phyloP scores from a whole-genome alignment of 1,284 basidiomycete genomes.

The Afroboletus lepidellus region DNA sequence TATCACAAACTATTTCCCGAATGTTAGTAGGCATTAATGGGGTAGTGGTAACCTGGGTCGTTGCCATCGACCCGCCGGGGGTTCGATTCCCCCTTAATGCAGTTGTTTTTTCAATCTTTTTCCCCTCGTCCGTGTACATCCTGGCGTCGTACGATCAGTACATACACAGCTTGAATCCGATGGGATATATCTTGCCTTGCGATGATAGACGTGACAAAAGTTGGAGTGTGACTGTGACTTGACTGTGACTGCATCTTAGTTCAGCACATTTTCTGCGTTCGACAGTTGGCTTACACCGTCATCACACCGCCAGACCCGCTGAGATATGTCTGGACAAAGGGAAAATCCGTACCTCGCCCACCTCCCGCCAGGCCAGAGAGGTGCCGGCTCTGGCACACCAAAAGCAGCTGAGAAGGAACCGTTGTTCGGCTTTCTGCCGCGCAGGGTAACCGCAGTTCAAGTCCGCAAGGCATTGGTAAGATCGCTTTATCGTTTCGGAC shows the following conservation, averaged over 20 bases:
- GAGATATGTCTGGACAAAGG: constrained; percentile 18
- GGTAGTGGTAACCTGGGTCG: constrained; percentile 39
- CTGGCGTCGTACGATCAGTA: too few relatives aligned
- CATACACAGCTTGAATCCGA: too few relatives aligned
- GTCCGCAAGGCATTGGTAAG: constrained; percentile 73
- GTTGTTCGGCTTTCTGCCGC: constrained; percentile 75
- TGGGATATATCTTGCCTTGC: too few relatives aligned
- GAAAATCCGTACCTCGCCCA: constrained; percentile 65
- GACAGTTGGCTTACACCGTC: constrained; percentile 6
- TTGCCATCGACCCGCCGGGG: constrained; percentile 58
- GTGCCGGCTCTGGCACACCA: constrained; percentile 12
- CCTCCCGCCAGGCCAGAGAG: constrained; percentile 35
- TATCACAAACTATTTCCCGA: too few relatives aligned
- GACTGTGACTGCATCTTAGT: constrained; percentile 9
- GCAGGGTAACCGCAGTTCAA: constrained; percentile 73
- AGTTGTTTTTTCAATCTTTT: neutral
- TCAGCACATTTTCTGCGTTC: constrained; percentile 20
- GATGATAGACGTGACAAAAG: neutral
- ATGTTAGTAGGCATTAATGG: constrained; percentile 31
- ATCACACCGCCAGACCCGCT: neutral
- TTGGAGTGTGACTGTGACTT: constrained; percentile 2
- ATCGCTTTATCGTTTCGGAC: neutral
- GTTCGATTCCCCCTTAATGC: constrained; percentile 23
- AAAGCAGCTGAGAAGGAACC: constrained; percentile 47
- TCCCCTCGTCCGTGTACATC: too few relatives aligned